Base-by-base conservation (phyloP, 2,329 filamentous ascomycete genomes). In the Mycogone perniciosa region DNA sequence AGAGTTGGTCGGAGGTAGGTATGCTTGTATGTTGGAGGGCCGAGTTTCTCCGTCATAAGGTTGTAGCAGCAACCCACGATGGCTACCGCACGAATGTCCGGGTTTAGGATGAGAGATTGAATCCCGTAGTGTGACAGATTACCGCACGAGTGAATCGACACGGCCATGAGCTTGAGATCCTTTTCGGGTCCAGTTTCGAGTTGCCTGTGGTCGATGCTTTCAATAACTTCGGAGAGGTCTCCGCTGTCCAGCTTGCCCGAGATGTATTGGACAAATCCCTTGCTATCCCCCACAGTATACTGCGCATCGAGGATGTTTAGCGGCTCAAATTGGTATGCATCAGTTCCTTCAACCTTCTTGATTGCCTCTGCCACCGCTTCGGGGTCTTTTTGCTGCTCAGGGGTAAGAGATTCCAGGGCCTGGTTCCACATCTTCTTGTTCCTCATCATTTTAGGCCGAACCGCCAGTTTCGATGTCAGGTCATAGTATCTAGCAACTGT, bases 51-150 rank as follows among this genome's bases (percentile, higher is more conserved):
- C 0, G 92, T 96, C 59, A 97, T 74, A 5, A 97, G 81, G 62
- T 99, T 99, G 76, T 99, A 97, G 76, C 93, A 99, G 74, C 93
- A 99, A 43, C 93, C 93, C 54, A 99, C 89, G 64, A 99, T 91
- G 52, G 92, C 92, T 26, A 97, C 86, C n/a, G 90, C 89, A 31
- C 83, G 82, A 50, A 97, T 91, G 4, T 84, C 80, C 0, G 87
- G 85, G 64, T 96, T 97, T 51, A 95, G 71, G 2, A 91, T 71
- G 20, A 99, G 79, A 1, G 92, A 95, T 10, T 89, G 84, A 51
- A 99, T 85, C 7, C 88, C 93, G 64, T 95, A 91, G 67, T 99
- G 93, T 1, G 95, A 87, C n/a, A 99, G 82, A 59, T 99, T 97
- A 30, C 93, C 93, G 64, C 93, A 99, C 0, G 92, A 97, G 67